Evolutionary conservation across 225 moss, liverwort and hornwort genomes (phyloP).

Genomic region (Sphagnum contortum): DNA sequence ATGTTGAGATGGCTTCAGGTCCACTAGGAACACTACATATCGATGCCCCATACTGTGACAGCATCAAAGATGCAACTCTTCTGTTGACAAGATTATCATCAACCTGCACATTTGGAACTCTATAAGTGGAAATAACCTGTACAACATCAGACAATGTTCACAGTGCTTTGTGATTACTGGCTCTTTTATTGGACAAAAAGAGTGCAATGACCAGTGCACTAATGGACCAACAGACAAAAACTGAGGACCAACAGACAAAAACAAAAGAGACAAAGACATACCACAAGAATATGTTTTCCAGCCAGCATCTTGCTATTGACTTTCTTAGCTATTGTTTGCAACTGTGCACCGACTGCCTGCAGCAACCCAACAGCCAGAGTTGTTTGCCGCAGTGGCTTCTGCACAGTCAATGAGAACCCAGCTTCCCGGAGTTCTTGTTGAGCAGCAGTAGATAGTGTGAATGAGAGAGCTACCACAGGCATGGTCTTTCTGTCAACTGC

Average conservation of each 20-base stretch:
- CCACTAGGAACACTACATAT: slow-evolving; percentile 56
- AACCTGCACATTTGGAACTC: slow-evolving; percentile 28
- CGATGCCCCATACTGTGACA: slow-evolving; percentile 57
- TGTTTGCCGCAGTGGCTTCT: slow-evolving; percentile 49
- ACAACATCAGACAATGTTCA: no score
- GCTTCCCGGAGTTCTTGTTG: slow-evolving; percentile 32
- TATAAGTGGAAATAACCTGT: no score
- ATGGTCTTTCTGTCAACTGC: slow-evolving; percentile 19
- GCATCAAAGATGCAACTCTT: slow-evolving; percentile 66
- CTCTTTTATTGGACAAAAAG: no score
- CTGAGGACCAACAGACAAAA: background rate
- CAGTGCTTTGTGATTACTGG: no score
- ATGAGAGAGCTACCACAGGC: slow-evolving; percentile 44
- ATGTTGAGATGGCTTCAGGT: slow-evolving; percentile 38
- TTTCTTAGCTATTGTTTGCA: slow-evolving; percentile 20
- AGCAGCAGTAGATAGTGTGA: slow-evolving; percentile 7
- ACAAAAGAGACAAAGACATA: slow-evolving; percentile 9
- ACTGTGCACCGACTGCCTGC: slow-evolving; percentile 46
- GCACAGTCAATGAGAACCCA: slow-evolving; percentile 38
- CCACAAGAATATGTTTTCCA: slow-evolving; percentile 62
- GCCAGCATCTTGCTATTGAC: slow-evolving; percentile 35
- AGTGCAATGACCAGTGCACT: no score
- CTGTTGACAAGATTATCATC: slow-evolving; percentile 81
- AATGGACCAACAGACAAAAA: background rate
- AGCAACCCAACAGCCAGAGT: slow-evolving; percentile 44